Percentiles rank a stretch among this genome's conserved stretches.
phyloP scores from a whole-genome alignment of 257 asterid genomes.

The Mentha longifolia region DNA sequence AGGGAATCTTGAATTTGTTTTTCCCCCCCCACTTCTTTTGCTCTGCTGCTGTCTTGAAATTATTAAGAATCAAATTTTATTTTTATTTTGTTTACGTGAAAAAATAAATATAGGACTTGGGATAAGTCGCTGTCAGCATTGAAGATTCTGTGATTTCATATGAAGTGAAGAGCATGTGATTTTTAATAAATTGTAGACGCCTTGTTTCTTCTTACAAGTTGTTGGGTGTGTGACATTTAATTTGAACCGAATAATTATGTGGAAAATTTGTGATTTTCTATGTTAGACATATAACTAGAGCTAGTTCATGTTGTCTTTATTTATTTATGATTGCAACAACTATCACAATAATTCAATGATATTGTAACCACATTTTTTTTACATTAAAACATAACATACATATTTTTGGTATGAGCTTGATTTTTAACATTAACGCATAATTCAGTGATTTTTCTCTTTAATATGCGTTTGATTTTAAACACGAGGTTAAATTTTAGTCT shows the following conservation, averaged over 20 bases:
- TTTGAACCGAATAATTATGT: not conserved
- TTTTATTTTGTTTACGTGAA: too few species aligned
- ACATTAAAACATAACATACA: too few species aligned
- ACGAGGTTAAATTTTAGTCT: too few species aligned
- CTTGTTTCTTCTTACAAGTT: slow-evolving; percentile 40
- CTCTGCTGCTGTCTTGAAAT: slow-evolving; percentile 37
- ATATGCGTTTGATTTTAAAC: too few species aligned
- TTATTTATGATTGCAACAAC: slow-evolving; percentile 27
- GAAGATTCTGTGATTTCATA: slow-evolving; percentile 38
- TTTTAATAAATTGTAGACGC: slow-evolving; percentile 22
- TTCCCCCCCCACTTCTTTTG: slow-evolving; percentile 13
- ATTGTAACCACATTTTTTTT: not conserved
- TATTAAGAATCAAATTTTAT: not conserved
- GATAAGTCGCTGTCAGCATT: slow-evolving; percentile 40
- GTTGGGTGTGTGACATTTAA: slow-evolving; percentile 15
- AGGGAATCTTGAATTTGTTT: slow-evolving; percentile 59
- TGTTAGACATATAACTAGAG: not conserved
- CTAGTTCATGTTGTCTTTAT: slow-evolving; percentile 20
- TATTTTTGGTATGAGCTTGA: fast-evolving
- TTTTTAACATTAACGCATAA: fast-evolving
- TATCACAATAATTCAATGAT: not conserved
- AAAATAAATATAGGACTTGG: slow-evolving; percentile 23
- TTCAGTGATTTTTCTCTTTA: too few species aligned
- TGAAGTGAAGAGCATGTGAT: slow-evolving; percentile 34
- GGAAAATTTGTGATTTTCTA: not conserved